Percentiles rank a stretch among this genome's conserved stretches.
phyloP scores from a whole-genome alignment of 441 rosid species.

The Sinapis alba region DNA sequence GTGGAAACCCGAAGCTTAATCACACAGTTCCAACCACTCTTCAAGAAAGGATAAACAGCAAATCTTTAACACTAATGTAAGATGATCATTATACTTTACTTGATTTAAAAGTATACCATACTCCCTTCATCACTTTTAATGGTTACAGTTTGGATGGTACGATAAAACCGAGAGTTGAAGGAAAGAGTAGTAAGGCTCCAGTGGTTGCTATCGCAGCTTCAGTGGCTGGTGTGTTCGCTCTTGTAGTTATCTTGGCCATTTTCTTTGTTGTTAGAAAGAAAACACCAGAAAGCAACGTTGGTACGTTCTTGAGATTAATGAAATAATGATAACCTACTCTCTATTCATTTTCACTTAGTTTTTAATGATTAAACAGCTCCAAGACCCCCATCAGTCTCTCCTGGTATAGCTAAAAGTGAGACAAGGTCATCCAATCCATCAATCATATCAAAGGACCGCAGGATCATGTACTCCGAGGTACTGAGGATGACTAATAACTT shows the following conservation, averaged over 20 bases:
- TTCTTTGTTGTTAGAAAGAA: conserved; percentile 18
- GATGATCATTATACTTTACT: not conserved
- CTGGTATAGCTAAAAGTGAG: not conserved
- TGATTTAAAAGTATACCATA: not conserved
- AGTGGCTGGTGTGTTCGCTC: conserved; percentile 8
- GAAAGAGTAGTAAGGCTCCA: conserved; percentile 4
- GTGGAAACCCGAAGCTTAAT: not conserved
- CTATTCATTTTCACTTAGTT: not conserved
- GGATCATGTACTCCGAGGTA: conserved; percentile 38
- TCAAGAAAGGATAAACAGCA: not conserved
- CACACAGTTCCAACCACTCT: not conserved
- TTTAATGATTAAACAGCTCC: conserved; percentile 2
- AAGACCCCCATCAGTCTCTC: not conserved
- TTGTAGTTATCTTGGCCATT: conserved; percentile 29
- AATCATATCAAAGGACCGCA: conserved; percentile 25
- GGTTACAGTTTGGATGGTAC: conserved; percentile 19
- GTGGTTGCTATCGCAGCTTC: conserved; percentile 34
- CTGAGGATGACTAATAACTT: conserved; percentile 43
- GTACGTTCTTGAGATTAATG: conserved; percentile 4
- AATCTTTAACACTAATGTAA: not conserved
- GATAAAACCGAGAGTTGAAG: not conserved
- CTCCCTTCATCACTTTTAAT: not conserved
- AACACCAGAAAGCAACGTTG: not conserved
- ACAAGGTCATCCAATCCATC: conserved; percentile 20
- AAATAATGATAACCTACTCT: not conserved